Percentiles rank a stretch among this genome's conserved stretches.
Conservation (phyloP, 2,329 filamentous ascomycete genomes). For the Alternaria sp. region DNA sequence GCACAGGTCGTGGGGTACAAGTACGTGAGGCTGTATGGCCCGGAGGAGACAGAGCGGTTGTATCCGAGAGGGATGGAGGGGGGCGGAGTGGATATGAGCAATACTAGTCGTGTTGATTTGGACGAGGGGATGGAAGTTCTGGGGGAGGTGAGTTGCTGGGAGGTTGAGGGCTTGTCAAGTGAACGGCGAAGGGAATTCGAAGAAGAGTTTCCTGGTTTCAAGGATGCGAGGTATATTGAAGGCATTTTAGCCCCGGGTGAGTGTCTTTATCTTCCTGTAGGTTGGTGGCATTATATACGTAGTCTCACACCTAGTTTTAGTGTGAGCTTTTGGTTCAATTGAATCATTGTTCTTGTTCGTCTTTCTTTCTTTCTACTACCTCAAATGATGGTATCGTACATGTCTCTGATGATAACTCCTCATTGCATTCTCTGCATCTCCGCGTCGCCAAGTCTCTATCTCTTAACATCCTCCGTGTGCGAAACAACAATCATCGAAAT, state of each 20-base stretch:
- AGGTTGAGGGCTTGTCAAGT: not conserved
- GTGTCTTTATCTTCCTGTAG: slow-evolving; percentile 85
- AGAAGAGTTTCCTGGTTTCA: slow-evolving; percentile 62
- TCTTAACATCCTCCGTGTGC: not conserved
- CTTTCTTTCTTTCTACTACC: not conserved
- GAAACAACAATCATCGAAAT: not conserved
- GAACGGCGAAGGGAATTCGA: slow-evolving; percentile 31
- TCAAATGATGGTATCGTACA: too few species aligned
- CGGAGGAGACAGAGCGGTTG: slow-evolving; percentile 65
- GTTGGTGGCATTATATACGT: slow-evolving; percentile 98
- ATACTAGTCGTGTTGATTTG: slow-evolving; percentile 83
- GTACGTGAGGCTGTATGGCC: slow-evolving; percentile 88
- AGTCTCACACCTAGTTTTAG: slow-evolving; percentile 88
- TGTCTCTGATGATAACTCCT: not conserved
- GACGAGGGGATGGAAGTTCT: slow-evolving; percentile 68
- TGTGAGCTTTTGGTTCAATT: slow-evolving; percentile 88
- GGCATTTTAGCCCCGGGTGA: slow-evolving; percentile 83
- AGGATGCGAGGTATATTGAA: slow-evolving; percentile 72
- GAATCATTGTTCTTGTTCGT: not conserved
- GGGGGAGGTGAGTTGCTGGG: slow-evolving; percentile 30
- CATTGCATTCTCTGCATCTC: not conserved
- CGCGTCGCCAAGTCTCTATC: not conserved
- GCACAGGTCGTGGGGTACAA: slow-evolving; percentile 89
- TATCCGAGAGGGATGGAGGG: slow-evolving; percentile 69
- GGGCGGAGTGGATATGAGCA: slow-evolving; percentile 84